phyloP scores from a whole-genome alignment of 805 yeast species.

The Metschnikowia aberdeeniae region DNA sequence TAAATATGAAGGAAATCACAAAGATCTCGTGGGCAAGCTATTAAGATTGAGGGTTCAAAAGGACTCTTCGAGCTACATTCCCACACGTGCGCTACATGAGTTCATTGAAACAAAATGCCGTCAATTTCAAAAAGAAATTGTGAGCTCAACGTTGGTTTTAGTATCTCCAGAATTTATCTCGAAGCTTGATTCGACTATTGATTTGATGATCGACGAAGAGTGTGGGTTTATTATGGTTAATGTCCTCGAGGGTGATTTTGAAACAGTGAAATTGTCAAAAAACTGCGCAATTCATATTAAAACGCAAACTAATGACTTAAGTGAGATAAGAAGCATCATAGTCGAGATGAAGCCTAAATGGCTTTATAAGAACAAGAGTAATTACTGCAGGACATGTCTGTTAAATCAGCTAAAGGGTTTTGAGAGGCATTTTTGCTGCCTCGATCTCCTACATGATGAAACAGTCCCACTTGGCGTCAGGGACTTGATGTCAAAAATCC shows the following conservation, averaged over 20 bases:
- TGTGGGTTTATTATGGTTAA: conserved; percentile 44
- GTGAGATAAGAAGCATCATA: conserved; percentile 4
- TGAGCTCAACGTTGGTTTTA: conserved; percentile 30
- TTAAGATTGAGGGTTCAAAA: conserved; percentile 35
- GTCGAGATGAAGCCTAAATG: conserved; percentile 19
- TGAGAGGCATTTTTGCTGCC: conserved; percentile 16
- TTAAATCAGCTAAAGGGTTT: conserved; percentile 11
- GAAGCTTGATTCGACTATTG: conserved; percentile 24
- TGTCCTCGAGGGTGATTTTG: conserved; percentile 31
- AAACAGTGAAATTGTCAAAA: conserved; percentile 28
- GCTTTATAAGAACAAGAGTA: conserved; percentile 14
- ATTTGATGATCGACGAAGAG: conserved; percentile 36
- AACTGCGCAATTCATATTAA: conserved; percentile 31
- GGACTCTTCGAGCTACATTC: conserved; percentile 31
- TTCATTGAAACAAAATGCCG: conserved; percentile 36
- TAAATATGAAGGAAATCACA: conserved; percentile 34
- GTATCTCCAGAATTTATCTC: conserved; percentile 29
- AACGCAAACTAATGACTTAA: not conserved
- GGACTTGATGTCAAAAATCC: conserved; percentile 12
- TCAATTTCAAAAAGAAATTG: conserved; percentile 27
- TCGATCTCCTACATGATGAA: conserved; percentile 10
- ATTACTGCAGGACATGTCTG: conserved; percentile 18
- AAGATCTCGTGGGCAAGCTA: conserved; percentile 32
- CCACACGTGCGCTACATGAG: conserved; percentile 38
- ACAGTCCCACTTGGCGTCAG: conserved; percentile 9